Conservation (phyloP, 257 asterid species). For the Galeopsis tetrahit region DNA sequence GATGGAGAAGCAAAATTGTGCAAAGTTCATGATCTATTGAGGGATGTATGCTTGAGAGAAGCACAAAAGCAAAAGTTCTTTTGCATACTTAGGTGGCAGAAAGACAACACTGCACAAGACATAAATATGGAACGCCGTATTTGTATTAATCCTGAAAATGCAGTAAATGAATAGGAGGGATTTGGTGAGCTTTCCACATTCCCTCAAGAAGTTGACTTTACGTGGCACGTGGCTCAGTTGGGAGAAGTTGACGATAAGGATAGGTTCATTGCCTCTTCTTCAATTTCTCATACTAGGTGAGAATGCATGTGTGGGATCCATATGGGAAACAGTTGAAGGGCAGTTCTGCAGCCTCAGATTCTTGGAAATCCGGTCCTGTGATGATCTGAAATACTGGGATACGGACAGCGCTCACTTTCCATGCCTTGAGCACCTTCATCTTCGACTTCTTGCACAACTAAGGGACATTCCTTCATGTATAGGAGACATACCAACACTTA, state of each 20-base stretch:
- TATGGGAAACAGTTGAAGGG: no score
- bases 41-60: no score
- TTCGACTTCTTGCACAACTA: background rate
- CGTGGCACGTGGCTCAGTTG: no score
- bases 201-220: no score
- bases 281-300: no score
- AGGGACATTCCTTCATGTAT: background rate
- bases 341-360: background rate
- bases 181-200: no score
- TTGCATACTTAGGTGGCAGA: background rate
- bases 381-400: background rate
- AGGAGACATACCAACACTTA: background rate
- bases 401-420: background rate
- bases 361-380: background rate
- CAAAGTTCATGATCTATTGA: no score
- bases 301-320: no score
- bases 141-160: background rate
- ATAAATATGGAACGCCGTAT: background rate
- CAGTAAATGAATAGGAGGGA: background rate
- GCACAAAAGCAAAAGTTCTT: background rate
- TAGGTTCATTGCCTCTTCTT: no score
- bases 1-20: background rate
- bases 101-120: background rate
- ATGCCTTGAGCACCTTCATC: background rate
- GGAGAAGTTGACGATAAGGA: no score